Evolutionary conservation across 2,329 filamentous ascomycete species (phyloP), one percentile per base, ranked within the genome.

Genomic region (Gyromitra esculenta): DNA sequence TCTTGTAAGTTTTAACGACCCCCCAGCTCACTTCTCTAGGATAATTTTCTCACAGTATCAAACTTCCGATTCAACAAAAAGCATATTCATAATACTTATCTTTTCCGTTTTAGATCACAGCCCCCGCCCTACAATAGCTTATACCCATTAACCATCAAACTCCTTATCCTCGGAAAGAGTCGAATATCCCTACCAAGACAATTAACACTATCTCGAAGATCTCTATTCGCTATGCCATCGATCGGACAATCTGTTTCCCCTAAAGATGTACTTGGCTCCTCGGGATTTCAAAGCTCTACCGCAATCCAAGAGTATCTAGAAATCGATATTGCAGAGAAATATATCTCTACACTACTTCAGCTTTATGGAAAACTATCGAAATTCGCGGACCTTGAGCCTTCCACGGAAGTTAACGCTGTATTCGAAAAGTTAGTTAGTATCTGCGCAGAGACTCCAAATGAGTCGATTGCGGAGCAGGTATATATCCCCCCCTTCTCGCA

Each of bases 341-440:
- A 75, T 35, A 39, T 75, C 65, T 41, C 15, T 13, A 64, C 18
- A 2, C 8, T 75, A 9, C 18, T 70, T 21, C 7, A 45, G 9
- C 57, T 75, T 5, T 70, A 75, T 35, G 11, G 7, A 13, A 7
- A 45, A 35, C 25, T 75, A 18, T 48, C 65, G 1, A 41, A 39
- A n/a, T 37, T 75, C 31, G 21, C 45, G 13, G 18, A 76, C 3
- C 67, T 76, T 13, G 43, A 57, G 13, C 73, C 76, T 39, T 37
- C 67, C 6, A 67, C 73, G 5, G 52, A 50, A 2, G 48, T 77
- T 11, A 76, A 76, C 31, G 39, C 15, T 15, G 13, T 63, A 7
- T 77, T 77, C 35, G 57, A 39, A 13, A 37, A 54, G 21, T 50
- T 77, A 1, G 76, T 76, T 59, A 8, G 21, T 39, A 37, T 76